phyloP scores from a whole-genome alignment of 495 filamentous ascomycete species.

The Darksidea phi region DNA sequence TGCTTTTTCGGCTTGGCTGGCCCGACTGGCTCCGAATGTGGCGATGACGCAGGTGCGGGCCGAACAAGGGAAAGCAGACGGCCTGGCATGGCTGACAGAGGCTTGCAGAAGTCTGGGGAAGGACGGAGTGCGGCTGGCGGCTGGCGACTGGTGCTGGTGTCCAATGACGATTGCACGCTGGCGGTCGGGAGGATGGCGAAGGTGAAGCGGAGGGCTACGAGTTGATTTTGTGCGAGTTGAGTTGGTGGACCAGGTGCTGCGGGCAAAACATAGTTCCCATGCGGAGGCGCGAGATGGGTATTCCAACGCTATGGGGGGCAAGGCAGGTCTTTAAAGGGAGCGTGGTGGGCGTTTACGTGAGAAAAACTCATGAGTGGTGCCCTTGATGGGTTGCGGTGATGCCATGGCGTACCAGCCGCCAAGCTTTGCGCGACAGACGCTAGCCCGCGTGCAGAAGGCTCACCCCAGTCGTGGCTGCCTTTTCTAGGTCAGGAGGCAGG shows the following conservation, averaged over 20 bases:
- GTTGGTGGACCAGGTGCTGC: conserved; percentile 11
- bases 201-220: conserved; percentile 8
- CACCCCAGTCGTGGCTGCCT: conserved; percentile 4
- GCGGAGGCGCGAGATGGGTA: not conserved
- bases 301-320: not conserved
- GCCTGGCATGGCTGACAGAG: conserved; percentile 33
- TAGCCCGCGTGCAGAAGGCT: not conserved
- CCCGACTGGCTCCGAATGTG: not conserved
- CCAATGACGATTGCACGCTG: conserved; percentile 20
- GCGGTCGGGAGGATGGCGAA: not conserved
- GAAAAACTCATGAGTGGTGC: conserved; percentile 29
- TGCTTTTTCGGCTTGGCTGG: conserved; percentile 13
- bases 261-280: conserved; percentile 19
- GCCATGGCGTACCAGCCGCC: conserved; percentile 10
- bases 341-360: conserved; percentile 15
- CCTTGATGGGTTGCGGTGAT: conserved; percentile 7
- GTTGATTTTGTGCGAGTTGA: conserved; percentile 25
- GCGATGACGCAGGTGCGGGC: conserved; percentile 19
- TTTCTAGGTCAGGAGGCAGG: conserved; percentile 26
- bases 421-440: conserved; percentile 15
- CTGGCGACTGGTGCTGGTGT: not conserved
- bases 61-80: conserved; percentile 24
- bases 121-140: not conserved
- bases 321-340: not conserved
- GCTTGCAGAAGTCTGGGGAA: conserved; percentile 28